A percentile compares a stretch with the other conserved stretches of the same genome.
Conservation (phyloP, 2,329 filamentous ascomycete species). For the Talaromyces piceae region DNA sequence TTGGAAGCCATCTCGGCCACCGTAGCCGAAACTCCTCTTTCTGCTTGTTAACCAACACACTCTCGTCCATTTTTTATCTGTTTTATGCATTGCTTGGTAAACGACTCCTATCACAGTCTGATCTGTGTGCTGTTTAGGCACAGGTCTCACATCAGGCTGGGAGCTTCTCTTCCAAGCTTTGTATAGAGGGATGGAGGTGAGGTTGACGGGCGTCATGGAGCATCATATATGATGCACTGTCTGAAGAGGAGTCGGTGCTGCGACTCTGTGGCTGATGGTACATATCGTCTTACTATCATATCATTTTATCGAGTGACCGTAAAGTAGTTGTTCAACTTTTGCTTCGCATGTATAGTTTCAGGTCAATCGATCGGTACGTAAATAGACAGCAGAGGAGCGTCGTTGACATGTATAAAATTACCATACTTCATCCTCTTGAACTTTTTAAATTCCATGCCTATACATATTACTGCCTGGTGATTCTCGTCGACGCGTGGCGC, state of each 20-base stretch:
- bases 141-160: not conserved
- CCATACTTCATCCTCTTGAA: too few relatives aligned
- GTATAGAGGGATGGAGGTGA: not conserved
- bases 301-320: not conserved
- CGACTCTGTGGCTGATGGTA: not conserved
- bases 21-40: not conserved
- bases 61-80: not conserved
- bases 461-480: too few relatives aligned
- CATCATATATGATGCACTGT: not conserved
- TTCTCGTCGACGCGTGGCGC: too few relatives aligned
- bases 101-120: not conserved
- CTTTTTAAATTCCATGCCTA: too few relatives aligned
- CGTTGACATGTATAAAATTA: too few relatives aligned
- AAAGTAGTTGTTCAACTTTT: not conserved
- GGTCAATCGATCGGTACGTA: too few relatives aligned
- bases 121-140: not conserved
- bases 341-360: too few relatives aligned
- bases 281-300: not conserved
- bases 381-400: too few relatives aligned
- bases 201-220: not conserved
- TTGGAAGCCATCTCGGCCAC: conserved; percentile 1
- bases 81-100: not conserved
- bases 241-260: not conserved
- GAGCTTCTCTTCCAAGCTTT: not conserved
- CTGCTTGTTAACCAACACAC: not conserved